Evolutionary conservation across 371 early-diverging fungal species (phyloP), one percentile per base, ranked within the genome.

Genomic region (Mucor circinelloides): DNA sequence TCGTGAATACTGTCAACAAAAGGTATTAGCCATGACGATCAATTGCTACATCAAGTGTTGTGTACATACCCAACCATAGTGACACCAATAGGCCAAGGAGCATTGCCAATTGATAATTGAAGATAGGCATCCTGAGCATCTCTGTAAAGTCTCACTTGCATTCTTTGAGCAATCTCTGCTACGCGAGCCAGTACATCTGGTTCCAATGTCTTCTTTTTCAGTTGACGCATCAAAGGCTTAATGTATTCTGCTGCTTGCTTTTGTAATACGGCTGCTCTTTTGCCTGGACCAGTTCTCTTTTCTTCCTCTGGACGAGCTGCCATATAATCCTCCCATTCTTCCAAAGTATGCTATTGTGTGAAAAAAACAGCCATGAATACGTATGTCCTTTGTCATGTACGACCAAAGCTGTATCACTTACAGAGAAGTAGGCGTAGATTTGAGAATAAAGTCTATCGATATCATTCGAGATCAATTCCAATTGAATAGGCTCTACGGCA

Each of bases 31-130:
- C 13, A 8, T 25, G n/a, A 2, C 5, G 4, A 55, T n/a, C 30
- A 31, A n/a, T 21, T 7, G 10, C 40, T 2, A 50, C 34, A 42
- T 28, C 15, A 10, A 38, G 12, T 5, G 27, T 12, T 21, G 21
- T 12, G 2, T 5, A 73, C 72, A 70, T 74, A 83, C 86, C 91
- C 90, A 75, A 92, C 92, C 89, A 91, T 91, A 67, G 93, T 92
- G 28, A 94, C 93, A 70, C 99, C 99, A 80, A 99, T 94, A n/a
- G 98, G 99, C 99, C 99, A 99, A 3, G 98, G 95, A 12, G 98
- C 94, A 78, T 99, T 99, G 50, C 99, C 98, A 68, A 99, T 96
- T 0, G 95, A 92, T 46, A 99, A 85, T 60, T 92, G 91, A 64
- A 99, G 81, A 72, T 99, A 99, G 5, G 93, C 86, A 70, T 97